A percentile compares a stretch with the other conserved stretches of the same genome.
These are phyloP conservation scores for Tripidium arundinaceum DNA, from an alignment of 202 grass and related monocot genomes.

Conservation along the genomic window DNA sequence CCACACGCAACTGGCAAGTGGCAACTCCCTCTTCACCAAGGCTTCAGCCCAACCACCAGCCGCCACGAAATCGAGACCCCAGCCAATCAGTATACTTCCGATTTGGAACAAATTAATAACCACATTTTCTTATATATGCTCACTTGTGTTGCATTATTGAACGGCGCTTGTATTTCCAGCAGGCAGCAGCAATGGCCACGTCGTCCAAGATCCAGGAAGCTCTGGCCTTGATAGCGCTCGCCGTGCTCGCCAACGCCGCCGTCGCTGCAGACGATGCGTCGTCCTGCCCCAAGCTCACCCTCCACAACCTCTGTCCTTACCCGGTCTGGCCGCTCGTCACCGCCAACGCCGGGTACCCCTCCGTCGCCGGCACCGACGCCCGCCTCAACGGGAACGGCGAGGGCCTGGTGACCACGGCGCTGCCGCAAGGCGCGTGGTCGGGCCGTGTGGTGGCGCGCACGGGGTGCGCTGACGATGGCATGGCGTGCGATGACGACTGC, in stretches of 20 bases:
- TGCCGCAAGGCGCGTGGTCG: neutral
- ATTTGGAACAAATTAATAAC: neutral
- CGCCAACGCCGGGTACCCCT: neutral
- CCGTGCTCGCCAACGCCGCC: neutral
- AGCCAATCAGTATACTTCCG: neutral
- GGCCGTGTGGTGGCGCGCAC: neutral
- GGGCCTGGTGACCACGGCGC: neutral
- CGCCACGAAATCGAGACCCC: neutral
- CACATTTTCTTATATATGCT: neutral
- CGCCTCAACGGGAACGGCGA: neutral
- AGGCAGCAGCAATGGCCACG: neutral
- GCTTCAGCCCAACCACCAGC: neutral
- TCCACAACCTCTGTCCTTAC: constrained; percentile 34
- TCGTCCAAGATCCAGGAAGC: neutral
- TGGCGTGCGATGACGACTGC: neutral
- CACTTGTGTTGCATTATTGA: neutral
- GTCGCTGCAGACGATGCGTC: neutral
- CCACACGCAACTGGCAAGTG: neutral
- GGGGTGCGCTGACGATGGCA: neutral
- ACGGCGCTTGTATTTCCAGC: neutral
- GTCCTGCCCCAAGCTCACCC: neutral
- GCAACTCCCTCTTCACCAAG: neutral
- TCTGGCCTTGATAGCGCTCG: neutral
- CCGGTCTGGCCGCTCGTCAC: constrained; percentile 3
- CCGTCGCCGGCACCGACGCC: neutral